These are phyloP conservation scores for Ascochyta pisi DNA, from an alignment of 2,329 filamentous ascomycete species.

Conservation along the genomic window DNA sequence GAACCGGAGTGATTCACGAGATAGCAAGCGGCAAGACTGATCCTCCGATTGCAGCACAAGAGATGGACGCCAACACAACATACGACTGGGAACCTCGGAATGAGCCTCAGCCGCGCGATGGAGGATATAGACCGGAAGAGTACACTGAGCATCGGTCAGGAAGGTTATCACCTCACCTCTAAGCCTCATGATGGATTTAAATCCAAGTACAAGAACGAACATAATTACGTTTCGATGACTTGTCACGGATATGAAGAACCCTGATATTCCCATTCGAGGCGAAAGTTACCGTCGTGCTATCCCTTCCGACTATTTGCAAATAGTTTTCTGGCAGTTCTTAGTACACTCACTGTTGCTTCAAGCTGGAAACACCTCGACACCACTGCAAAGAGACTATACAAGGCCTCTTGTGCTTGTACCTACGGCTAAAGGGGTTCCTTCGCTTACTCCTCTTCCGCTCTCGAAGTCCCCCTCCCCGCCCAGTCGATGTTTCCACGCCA, in stretches of 20 bases:
- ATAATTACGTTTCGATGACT: background rate
- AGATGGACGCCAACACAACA: constrained; percentile 9
- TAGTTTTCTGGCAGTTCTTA: background rate
- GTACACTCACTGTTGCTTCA: background rate
- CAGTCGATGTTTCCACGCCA: background rate
- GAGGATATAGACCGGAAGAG: constrained; percentile 7
- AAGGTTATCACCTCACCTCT: background rate
- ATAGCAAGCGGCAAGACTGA: constrained; percentile 1
- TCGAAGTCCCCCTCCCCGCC: background rate
- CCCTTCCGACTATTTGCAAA: background rate
- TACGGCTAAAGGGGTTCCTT: background rate
- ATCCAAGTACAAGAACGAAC: background rate
- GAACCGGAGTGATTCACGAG: constrained; percentile 2
- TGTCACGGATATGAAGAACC: too few species aligned
- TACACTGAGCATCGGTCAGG: background rate
- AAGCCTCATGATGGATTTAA: background rate
- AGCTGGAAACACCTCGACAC: background rate
- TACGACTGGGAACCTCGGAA: constrained; percentile 17
- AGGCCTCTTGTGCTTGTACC: background rate
- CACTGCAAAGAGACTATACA: background rate
- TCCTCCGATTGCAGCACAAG: background rate
- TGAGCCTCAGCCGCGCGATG: constrained; percentile 14
- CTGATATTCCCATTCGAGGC: too few species aligned
- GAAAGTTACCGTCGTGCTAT: background rate
- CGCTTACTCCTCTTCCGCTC: background rate